Base-by-base conservation (phyloP, 345 rosid genomes). In the Eucalyptus tenuipes region DNA sequence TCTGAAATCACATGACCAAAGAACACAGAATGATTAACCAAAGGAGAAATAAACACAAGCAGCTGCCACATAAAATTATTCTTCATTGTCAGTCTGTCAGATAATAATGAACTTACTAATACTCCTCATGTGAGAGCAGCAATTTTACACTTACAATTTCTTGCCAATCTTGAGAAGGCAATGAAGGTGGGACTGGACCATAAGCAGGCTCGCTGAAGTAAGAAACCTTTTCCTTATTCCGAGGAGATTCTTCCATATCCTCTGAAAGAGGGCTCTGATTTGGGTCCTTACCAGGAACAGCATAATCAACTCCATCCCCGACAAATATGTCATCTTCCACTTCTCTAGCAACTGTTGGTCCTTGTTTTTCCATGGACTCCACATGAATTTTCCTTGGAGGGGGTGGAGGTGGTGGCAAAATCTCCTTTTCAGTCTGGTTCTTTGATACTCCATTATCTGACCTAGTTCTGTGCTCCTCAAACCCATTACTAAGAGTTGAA, bases 241-340 rank as follows among this genome's bases (percentile, higher is more conserved):
- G 91, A 89, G 99, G 99, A 90, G 99, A 98, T 92, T 98, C 99
- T 90, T 97, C 99, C 99, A 97, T 97, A 90, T 98, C 99, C 93
- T 97, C 99, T 64, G 98, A 98, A 53, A 94, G 91, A 90, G 99
- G 99, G 93, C 99, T 98, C 86, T 94, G 95, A 50, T 93, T 93
- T 91, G 89, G 89, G 89, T 95, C 99, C 89, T 98, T 95, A 53
- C 96, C 97, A 85, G 99, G 98, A 92, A 96, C 91, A 27, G 86
- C 85, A 89, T 95, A 98, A 90, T 98, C 96, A 85, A 94, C 84
- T 31, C 99, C 99, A 9, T 94, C 98, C 64, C 99, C 99, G 59
- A 94, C 95, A 93, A 96, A 98, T 89, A 98, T 96, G 92, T 98
- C 99, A 87, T 95, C 95, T 40, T 96, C 97, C 8, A 94, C 98